Conservation (phyloP, 208 protist species). For the Borovskyia barvae region DNA sequence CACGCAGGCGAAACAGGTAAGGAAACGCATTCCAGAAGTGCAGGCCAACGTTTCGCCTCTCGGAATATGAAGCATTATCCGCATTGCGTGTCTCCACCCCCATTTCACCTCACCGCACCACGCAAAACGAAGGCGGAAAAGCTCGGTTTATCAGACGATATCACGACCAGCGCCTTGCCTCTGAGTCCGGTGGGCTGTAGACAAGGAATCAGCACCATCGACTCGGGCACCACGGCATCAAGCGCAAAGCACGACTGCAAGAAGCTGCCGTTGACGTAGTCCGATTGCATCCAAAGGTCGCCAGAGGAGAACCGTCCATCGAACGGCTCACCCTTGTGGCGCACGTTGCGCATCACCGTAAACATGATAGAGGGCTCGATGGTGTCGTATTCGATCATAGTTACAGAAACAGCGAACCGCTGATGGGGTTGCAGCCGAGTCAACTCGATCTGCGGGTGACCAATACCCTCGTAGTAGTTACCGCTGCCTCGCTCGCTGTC, state of each 20-base stretch:
- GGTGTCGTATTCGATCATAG: constrained; percentile 48
- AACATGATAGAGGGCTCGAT: constrained; percentile 67
- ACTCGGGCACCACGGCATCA: constrained; percentile 37
- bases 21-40: too few relatives aligned
- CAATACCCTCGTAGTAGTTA: constrained; percentile 64
- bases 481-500: constrained; percentile 39
- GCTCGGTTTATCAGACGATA: constrained; percentile 29
- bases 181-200: constrained; percentile 71
- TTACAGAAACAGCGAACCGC: constrained; percentile 65
- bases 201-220: constrained; percentile 74
- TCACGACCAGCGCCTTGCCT: constrained; percentile 51
- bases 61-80: too few relatives aligned
- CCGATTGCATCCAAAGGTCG: constrained; percentile 51
- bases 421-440: constrained; percentile 34
- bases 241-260: constrained; percentile 64
- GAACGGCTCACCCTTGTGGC: constrained; percentile 48
- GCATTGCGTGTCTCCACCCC: too few relatives aligned
- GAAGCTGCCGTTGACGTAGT: constrained; percentile 59
- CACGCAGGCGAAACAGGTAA: too few relatives aligned
- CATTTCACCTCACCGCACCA: too few relatives aligned
- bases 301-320: constrained; percentile 47
- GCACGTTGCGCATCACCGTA: constrained; percentile 52
- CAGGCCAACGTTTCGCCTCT: too few relatives aligned
- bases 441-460: constrained; percentile 86
- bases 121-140: constrained; percentile 7